phyloP scores from a whole-genome alignment of 805 yeast species.

The Barnettozyma californica region DNA sequence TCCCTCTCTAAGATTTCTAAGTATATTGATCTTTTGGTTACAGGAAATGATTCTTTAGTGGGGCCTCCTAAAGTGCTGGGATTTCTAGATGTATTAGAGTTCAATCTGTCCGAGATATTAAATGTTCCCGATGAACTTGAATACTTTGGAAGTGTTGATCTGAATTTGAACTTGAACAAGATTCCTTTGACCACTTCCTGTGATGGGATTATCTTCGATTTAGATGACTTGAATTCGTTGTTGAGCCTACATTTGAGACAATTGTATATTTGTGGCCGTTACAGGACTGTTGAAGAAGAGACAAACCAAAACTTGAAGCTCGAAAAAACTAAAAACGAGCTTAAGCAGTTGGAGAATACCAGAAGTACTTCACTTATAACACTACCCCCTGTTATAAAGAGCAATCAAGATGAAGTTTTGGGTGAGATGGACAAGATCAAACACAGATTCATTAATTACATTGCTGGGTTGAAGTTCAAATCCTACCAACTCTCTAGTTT shows the following conservation, averaged over 20 bases:
- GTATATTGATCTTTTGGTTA: conserved; percentile 50
- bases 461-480: conserved; percentile 43
- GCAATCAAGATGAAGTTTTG: conserved; percentile 21
- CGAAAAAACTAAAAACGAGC: conserved; percentile 14
- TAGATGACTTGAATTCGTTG: conserved; percentile 34
- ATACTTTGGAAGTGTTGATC: conserved; percentile 32
- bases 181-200: conserved; percentile 27
- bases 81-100: conserved; percentile 67
- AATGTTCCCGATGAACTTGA: conserved; percentile 17
- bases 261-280: conserved; percentile 17
- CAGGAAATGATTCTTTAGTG: conserved; percentile 41
- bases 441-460: conserved; percentile 37
- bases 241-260: conserved; percentile 26
- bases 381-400: conserved; percentile 16
- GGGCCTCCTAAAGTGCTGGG: conserved; percentile 66
- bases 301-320: conserved; percentile 12
- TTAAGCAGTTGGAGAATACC: conserved; percentile 12
- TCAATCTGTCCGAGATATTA: conserved; percentile 41
- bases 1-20: conserved; percentile 46
- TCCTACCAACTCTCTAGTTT: conserved; percentile 54
- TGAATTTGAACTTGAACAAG: conserved; percentile 37
- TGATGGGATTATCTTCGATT: conserved; percentile 35
- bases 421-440: conserved; percentile 24
- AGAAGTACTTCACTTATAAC: conserved; percentile 11
- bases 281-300: conserved; percentile 18